A percentile compares a stretch with the other conserved stretches of the same genome.
Conservation (phyloP, 164 flowering plant genomes). For the Brasenia schreberi region DNA sequence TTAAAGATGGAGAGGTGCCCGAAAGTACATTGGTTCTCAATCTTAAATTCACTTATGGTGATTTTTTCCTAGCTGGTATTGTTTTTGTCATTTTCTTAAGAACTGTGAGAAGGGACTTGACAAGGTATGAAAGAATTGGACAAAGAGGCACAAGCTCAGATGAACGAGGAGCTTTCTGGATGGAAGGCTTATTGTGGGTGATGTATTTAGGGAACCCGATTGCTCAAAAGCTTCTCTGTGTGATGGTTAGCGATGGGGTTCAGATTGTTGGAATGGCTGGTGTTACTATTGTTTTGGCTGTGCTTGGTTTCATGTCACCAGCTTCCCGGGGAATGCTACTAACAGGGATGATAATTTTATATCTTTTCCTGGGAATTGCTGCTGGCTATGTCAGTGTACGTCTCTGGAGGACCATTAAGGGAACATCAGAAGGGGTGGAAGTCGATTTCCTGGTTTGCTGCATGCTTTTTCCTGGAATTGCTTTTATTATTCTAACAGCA, state of each 20-base stretch:
- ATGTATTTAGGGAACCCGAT: slow-evolving; percentile 42
- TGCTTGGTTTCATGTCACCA: slow-evolving; percentile 33
- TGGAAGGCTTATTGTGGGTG: slow-evolving; percentile 68
- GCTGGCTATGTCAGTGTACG: slow-evolving; percentile 31
- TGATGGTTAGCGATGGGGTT: slow-evolving; percentile 31
- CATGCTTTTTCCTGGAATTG: slow-evolving; percentile 32
- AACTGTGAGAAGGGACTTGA: slow-evolving; percentile 28
- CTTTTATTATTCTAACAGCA: slow-evolving; percentile 16
- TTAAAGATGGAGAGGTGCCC: slow-evolving; percentile 46
- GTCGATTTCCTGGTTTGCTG: slow-evolving; percentile 23
- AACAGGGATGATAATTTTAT: slow-evolving; percentile 26
- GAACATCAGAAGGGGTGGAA: slow-evolving; percentile 28
- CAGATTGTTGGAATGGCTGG: slow-evolving; percentile 31
- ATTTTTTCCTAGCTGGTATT: slow-evolving; percentile 44
- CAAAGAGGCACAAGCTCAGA: slow-evolving; percentile 63
- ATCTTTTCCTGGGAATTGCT: slow-evolving; percentile 25
- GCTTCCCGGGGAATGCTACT: slow-evolving; percentile 31
- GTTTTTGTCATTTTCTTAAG: slow-evolving; percentile 41
- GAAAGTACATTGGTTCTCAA: slow-evolving; percentile 56
- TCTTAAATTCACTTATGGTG: slow-evolving; percentile 48
- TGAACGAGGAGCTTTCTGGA: slow-evolving; percentile 66
- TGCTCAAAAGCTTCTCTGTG: slow-evolving; percentile 21
- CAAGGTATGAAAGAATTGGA: slow-evolving; percentile 47
- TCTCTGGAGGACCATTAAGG: slow-evolving; percentile 27
- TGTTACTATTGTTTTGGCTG: slow-evolving; percentile 28